Evolutionary conservation across 306 rosid species (phyloP), one percentile per base, ranked within the genome.

Genomic region (Lathyrus tuberosus): DNA sequence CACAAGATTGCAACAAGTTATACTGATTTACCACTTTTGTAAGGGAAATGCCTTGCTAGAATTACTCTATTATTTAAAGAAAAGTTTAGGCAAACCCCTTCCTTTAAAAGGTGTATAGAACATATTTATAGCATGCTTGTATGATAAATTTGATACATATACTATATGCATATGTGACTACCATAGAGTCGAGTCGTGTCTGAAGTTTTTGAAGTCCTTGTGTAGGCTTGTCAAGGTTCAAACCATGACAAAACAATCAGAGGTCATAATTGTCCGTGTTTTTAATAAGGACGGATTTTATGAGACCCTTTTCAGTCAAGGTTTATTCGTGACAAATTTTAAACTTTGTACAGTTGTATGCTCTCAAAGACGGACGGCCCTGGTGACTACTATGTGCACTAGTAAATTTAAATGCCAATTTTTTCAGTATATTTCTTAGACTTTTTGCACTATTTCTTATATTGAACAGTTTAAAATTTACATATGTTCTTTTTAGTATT

Each of bases 1-100:
- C 40, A 7, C 14, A 61, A 71, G 67, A 59, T 33, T 66, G 80
- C 57, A 30, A 31, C 66, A 24, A 76, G 26, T 53, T 18, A 52
- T 52, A 48, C 31, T 0, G 28, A 71, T 18, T 38, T 20, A 44
- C 46, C 44, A 28, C 67, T 74, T 46, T 48, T 49, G 63, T 37
- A 26, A 75, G 62, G 74, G 53, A 68, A 56, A 47, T 44, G 40
- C 58, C 51, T 58, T 13, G 15, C 10, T 69, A 62, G 65, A 40
- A 60, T 69, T 67, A 49, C 26, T 26, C 14, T 49, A 22, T 51
- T 40, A 22, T 22, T 52, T 69, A 14, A 69, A 41, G 38, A 33
- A 20, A 42, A 42, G 52, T 70, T 17, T 77, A 63, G 67, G 40
- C 56, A 33, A 13, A 16, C 5, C 56, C 62, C 47, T 66, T 37